Base-by-base conservation (phyloP, 352 stramenopile species). In the Phytophthora kernoviae region DNA sequence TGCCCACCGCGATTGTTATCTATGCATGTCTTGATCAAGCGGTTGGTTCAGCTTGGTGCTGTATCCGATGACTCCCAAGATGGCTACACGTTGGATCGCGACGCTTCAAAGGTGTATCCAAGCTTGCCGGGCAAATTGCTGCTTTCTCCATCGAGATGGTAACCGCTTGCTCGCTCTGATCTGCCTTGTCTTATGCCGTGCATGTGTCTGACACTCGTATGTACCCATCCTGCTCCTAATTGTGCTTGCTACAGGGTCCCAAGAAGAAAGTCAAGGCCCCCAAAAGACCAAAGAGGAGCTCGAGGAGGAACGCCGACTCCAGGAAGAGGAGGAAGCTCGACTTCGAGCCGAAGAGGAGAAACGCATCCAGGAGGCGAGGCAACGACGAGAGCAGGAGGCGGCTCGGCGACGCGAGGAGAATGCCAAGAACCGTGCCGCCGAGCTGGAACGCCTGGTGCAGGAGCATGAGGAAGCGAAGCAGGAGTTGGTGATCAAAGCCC, bases 231-330 rank as follows among this genome's bases (percentile, higher is more conserved):
- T 30, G 6, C 24, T 30, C 24, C 24, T 6, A 7, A 30, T 6
- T 42, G 17, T 6, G 47, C 22, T 20, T 47, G 7, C 32, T 52
- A 24, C 54, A 93, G 84, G 66, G 72, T 21, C 84, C 80, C 5
- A 94, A 94, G 66, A 91, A 90, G 73, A 92, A 90, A 54, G 62
- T 40, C 20, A 91, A 94, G 58, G 73, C 75, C 14, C 81, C 82
- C 5, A 92, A 94, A 92, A 91, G 62, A 87, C 73, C 70, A 92
- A 92, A 53, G 81, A 90, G 53, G 71, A 93, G 70, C 77, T 91
- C 34, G 81, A 91, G 58, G 81, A 91, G 68, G 81, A 93, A 54
- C 73, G 77, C 0, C 65, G 81, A 0, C 54, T 92, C 17, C 82
- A 92, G 41, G 84, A 94, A 32, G 82, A 94, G 57, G 82, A 89